Percentiles rank a stretch among this genome's conserved stretches.
phyloP scores from a whole-genome alignment of 805 yeast genomes.

The Myxozyma udenii region DNA sequence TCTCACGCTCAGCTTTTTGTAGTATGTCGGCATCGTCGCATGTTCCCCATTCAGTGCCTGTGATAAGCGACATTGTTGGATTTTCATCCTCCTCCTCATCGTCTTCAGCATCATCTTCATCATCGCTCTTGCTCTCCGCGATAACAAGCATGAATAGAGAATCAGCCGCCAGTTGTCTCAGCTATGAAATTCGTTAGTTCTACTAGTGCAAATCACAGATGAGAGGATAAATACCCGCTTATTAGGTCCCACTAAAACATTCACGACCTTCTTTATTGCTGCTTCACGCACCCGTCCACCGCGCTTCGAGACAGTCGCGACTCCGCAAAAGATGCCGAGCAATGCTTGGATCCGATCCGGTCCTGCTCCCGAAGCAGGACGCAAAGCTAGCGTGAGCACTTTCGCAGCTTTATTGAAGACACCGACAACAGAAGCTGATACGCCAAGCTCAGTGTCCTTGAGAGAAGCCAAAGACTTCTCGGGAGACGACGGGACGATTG shows the following conservation, averaged over 20 bases:
- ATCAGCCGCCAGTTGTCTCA: constrained; percentile 20
- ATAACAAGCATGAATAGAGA: constrained; percentile 7
- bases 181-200: no score
- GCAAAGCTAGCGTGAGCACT: constrained; percentile 6
- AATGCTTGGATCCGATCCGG: neutral
- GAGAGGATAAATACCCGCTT: constrained; percentile 6
- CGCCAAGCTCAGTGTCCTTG: neutral
- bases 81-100: neutral
- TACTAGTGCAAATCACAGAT: no score
- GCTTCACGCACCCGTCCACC: constrained; percentile 12
- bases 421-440: neutral
- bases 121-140: neutral
- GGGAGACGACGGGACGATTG: neutral
- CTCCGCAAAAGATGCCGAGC: constrained; percentile 5
- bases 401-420: constrained; percentile 18
- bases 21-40: neutral
- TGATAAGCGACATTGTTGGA: neutral
- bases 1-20: neutral
- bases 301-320: neutral
- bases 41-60: neutral
- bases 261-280: constrained; percentile 12
- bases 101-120: neutral
- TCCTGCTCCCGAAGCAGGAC: neutral
- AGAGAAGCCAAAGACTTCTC: no score
- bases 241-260: constrained; percentile 4